Percentiles rank a stretch among this genome's conserved stretches.
Conservation (phyloP, 257 asterid genomes). For the Ajuga chamaepitys region DNA sequence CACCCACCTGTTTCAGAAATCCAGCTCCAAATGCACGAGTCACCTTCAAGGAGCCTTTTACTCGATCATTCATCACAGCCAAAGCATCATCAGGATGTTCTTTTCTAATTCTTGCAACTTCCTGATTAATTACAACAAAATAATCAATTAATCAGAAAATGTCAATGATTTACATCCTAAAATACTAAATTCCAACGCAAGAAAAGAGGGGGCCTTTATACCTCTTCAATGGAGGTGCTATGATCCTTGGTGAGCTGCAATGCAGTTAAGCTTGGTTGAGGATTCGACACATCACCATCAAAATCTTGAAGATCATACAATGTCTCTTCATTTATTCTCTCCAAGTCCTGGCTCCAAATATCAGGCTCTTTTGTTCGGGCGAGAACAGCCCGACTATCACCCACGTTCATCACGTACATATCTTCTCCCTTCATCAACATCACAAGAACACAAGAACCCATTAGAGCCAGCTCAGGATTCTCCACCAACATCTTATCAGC, state of each 20-base stretch:
- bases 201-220: not conserved
- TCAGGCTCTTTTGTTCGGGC: constrained; percentile 74
- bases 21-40: constrained; percentile 99
- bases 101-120: constrained; percentile 56
- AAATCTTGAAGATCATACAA: constrained; percentile 59
- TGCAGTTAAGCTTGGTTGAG: constrained; percentile 45
- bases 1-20: constrained; percentile 89
- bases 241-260: constrained; percentile 84
- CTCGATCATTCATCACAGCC: constrained; percentile 71
- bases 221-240: constrained; percentile 87
- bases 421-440: constrained; percentile 96
- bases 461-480: constrained; percentile 92
- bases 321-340: constrained; percentile 86
- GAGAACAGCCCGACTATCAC: constrained; percentile 91
- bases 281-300: constrained; percentile 41
- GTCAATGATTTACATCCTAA: not conserved
- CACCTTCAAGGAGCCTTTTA: constrained; percentile 89
- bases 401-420: constrained; percentile 88
- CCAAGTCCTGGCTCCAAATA: constrained; percentile 93
- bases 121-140: constrained; percentile 35
- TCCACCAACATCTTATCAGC: constrained; percentile 76
- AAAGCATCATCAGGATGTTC: constrained; percentile 84
- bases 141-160: not conserved
- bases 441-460: constrained; percentile 96
- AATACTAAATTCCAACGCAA: not conserved